These are phyloP conservation scores for Talaromyces rugulosus DNA, from an alignment of 2,329 filamentous ascomycete genomes.

Conservation along the genomic window DNA sequence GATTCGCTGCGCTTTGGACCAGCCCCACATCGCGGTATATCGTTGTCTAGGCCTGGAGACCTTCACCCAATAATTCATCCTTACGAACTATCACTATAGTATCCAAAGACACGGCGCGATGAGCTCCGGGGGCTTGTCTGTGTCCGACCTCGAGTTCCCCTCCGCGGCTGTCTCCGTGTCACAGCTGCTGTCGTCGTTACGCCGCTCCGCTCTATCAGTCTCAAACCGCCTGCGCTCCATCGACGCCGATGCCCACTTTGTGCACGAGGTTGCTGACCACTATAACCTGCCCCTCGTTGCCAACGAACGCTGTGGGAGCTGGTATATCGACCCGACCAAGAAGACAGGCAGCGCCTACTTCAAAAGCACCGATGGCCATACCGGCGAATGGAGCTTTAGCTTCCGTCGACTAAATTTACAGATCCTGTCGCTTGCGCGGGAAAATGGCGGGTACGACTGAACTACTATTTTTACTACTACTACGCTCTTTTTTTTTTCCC, in stretches of 20 bases:
- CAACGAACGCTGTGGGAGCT: slow-evolving; percentile 93
- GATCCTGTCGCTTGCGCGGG: slow-evolving; percentile 63
- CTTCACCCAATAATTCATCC: neutral
- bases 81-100: neutral
- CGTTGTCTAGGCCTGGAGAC: too few species aligned
- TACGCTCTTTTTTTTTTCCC: neutral
- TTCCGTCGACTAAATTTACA: slow-evolving; percentile 79
- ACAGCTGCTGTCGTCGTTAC: slow-evolving; percentile 65
- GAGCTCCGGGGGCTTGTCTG: slow-evolving; percentile 20
- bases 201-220: slow-evolving; percentile 71
- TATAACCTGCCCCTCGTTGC: slow-evolving; percentile 69
- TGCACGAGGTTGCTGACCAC: slow-evolving; percentile 50
- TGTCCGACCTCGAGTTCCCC: slow-evolving; percentile 51
- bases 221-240: slow-evolving; percentile 81
- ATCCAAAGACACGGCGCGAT: slow-evolving; percentile 5
- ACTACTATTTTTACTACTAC: neutral
- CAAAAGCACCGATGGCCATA: slow-evolving; percentile 95
- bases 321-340: slow-evolving; percentile 69
- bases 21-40: neutral
- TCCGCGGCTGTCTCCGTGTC: slow-evolving; percentile 61
- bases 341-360: slow-evolving; percentile 83
- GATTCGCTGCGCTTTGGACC: neutral
- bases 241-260: slow-evolving; percentile 69
- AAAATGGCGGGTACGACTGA: slow-evolving; percentile 59
- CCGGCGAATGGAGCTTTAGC: slow-evolving; percentile 86